Conservation (phyloP, 257 asterid species). For the Nicotiana undulata region DNA sequence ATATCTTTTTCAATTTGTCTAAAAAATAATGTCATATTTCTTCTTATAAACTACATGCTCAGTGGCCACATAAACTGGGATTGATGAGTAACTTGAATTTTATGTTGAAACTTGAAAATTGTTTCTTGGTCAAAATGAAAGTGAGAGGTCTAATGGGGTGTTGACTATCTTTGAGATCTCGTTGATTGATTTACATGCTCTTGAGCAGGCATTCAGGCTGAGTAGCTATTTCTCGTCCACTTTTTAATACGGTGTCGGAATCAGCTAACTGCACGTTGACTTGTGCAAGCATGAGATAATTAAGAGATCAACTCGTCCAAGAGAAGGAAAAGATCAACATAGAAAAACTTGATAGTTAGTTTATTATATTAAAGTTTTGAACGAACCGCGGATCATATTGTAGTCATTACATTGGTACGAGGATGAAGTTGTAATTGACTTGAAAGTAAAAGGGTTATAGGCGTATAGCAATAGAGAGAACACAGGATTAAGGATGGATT, state of each 20-base stretch:
- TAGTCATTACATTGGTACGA: background rate
- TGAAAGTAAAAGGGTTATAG: background rate
- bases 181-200: background rate
- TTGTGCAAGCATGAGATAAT: background rate
- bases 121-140: background rate
- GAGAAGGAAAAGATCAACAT: background rate
- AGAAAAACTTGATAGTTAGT: background rate
- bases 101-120: too few relatives aligned
- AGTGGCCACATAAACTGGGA: too few relatives aligned
- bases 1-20: too few relatives aligned
- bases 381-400: background rate
- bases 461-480: background rate
- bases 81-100: background rate
- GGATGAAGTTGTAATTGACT: background rate
- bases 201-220: too few relatives aligned
- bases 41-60: background rate
- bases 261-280: background rate
- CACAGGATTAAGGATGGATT: conserved; percentile 24
- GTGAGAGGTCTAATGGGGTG: background rate
- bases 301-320: background rate
- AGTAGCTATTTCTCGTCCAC: too few relatives aligned
- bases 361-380: background rate
- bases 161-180: background rate
- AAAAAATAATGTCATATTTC: background rate
- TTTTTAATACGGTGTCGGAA: background rate